Evolutionary conservation across 805 yeast species (phyloP), one percentile per base, ranked within the genome.

Genomic region (Starmerella bombi): DNA sequence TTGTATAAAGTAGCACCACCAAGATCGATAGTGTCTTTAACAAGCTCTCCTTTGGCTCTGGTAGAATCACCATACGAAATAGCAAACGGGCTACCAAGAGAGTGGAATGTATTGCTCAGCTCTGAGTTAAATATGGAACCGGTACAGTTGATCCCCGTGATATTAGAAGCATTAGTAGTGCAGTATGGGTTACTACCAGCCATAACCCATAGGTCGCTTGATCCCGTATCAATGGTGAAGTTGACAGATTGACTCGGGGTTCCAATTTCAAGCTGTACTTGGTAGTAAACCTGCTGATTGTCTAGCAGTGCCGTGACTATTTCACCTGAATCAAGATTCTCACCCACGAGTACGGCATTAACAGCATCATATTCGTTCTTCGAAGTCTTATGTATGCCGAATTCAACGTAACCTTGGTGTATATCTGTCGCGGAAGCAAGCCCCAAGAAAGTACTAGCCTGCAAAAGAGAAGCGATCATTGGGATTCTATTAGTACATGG

Each of bases 181-280:
- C 46, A 45, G 34, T 28, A 44, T 15, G 52, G 50, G 39, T 44
- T 50, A 10, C 20, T 25, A 5, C 37, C 33, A 12, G 43, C 41
- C 38, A 49, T 43, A n/a, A 77, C 70, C 82, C 82, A 77, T 31
- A 78, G 54, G 54, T 79, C 86, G 1, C 80, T 67, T 0, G 84
- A 75, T 1, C 86, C 86, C 1, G 86, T 79, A 51, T 80, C 88
- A 10, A 80, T 55, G 23, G 76, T 55, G 12, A 77, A 74, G 3
- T 61, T 63, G 3, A 77, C 63, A 3, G 59, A 46, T 47, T 77
- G 77, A 0, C 62, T 49, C 1, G 75, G 68, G 0, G 81, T 70
- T 3, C 88, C 86, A 3, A 60, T 46, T 12, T 54, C 55, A 15
- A 60, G 53, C 10, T 34, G 38, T 15, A 55, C 49, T 19, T 50